phyloP scores from a whole-genome alignment of 345 rosid species.

The Brassica cretica region DNA sequence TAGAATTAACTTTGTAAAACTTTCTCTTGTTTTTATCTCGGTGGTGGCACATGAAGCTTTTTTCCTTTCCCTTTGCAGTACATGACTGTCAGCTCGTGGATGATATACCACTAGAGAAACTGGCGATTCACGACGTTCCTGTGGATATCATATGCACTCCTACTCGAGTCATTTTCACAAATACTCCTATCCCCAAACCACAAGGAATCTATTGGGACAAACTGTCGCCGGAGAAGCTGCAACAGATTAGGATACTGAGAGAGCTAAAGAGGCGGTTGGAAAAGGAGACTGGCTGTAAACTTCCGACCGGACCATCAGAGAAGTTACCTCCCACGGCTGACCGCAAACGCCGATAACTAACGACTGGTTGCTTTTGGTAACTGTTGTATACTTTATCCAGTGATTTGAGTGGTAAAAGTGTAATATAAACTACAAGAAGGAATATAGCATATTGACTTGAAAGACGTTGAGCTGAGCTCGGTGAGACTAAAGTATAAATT shows the following conservation, averaged over 20 bases:
- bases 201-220: slow-evolving; percentile 88
- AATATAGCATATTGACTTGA: no score
- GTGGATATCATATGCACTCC: slow-evolving; percentile 92
- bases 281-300: slow-evolving; percentile 63
- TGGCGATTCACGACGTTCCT: slow-evolving; percentile 84
- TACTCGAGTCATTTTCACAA: slow-evolving; percentile 69
- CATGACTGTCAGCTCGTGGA: slow-evolving; percentile 85
- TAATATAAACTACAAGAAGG: background rate
- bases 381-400: background rate
- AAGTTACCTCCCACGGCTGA: slow-evolving; percentile 72
- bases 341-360: slow-evolving; percentile 38
- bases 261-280: slow-evolving; percentile 69
- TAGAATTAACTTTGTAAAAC: background rate
- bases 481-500: no score
- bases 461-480: no score
- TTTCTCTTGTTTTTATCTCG: background rate
- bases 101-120: slow-evolving; percentile 77
- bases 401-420: background rate
- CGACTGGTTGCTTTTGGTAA: background rate
- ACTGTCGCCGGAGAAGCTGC: slow-evolving; percentile 77
- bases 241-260: slow-evolving; percentile 73
- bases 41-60: background rate
- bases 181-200: slow-evolving; percentile 71
- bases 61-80: slow-evolving; percentile 46
- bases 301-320: slow-evolving; percentile 71